Base-by-base conservation (phyloP, 2,329 filamentous ascomycete genomes). In the Onygena corvina region DNA sequence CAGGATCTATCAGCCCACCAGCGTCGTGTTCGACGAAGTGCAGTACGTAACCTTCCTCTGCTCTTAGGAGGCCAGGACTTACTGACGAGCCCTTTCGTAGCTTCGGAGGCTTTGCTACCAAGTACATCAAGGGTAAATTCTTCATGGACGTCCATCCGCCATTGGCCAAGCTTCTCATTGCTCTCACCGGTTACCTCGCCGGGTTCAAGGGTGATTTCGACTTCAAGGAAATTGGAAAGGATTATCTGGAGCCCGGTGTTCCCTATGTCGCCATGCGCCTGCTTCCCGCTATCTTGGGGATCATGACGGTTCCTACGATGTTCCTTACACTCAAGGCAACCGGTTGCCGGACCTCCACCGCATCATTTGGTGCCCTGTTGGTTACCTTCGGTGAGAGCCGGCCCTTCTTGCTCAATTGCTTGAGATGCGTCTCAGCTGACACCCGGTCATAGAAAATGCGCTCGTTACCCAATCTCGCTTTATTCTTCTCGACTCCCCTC, bases 71-170 rank as follows among this genome's bases (percentile, higher is more conserved):
- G 23, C 3, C 40, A n/a, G 25, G 18, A 30, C 11, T 8, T 25
- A 25, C 38, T 50, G 14, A 42, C 23, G 7, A 3, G 25, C 30
- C 49, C 25, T 50, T 45, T 21, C 55, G 56, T 61, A 94, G 88
- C 71, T 98, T 98, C 67, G 92, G 92, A 66, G 92, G 92, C 45
- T 98, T 98, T 65, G 92, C 92, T 56, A 87, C 85, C 60, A 98
- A 98, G 70, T 98, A 98, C 69, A 96, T 98, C 76, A 96, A 98
- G 75, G 92, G 92, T 62, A 84, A 77, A 66, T 98, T 98, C 77
- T 98, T 98, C 69, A 98, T 98, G 92, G 92, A 98, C 65, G 92
- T 98, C n/a, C 92, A 98, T 65, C 92, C 92, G 27, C 92, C 92
- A 40, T 76, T 98, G 53, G 92, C 92, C 57, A 98, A 98, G 74